These are phyloP conservation scores for Begonia masoniana DNA, from an alignment of 306 rosid species.

Conservation along the genomic window DNA sequence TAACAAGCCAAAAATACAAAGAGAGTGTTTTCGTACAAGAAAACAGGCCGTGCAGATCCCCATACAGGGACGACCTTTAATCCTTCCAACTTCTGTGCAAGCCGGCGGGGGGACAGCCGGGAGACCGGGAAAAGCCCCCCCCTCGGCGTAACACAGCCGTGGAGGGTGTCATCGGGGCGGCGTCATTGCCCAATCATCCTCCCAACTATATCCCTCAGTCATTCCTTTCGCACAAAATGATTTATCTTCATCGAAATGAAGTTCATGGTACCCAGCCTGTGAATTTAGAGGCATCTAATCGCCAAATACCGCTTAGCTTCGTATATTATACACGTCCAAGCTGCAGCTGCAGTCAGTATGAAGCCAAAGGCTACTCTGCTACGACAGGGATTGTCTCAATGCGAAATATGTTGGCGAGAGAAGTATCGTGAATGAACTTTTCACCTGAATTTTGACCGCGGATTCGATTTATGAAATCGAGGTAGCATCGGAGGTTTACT, in stretches of 20 bases:
- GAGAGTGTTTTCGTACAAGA: too few species aligned
- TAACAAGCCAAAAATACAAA: too few species aligned
- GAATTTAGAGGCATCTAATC: slow-evolving; percentile 12
- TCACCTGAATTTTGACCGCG: neutral
- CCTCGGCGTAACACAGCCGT: too few species aligned
- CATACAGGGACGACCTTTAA: too few species aligned
- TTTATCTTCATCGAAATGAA: slow-evolving; percentile 21
- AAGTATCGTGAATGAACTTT: slow-evolving; percentile 5
- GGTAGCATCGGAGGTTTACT: slow-evolving; percentile 23
- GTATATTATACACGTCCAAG: slow-evolving; percentile 20
- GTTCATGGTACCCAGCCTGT: slow-evolving; percentile 24
- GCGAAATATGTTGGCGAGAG: slow-evolving; percentile 13
- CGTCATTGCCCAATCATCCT: slow-evolving; percentile 35
- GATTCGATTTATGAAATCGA: slow-evolving; percentile 28
- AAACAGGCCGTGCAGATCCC: too few species aligned
- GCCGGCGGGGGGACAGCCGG: too few species aligned
- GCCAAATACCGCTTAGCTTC: slow-evolving; percentile 8
- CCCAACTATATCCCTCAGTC: slow-evolving; percentile 35
- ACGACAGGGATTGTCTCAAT: slow-evolving; percentile 11
- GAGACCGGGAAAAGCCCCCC: too few species aligned
- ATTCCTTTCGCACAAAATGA: slow-evolving; percentile 11
- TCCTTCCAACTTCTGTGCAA: too few species aligned
- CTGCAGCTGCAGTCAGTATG: slow-evolving; percentile 15
- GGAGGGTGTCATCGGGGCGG: slow-evolving; percentile 30
- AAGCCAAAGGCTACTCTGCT: slow-evolving; percentile 12